Evolutionary conservation across 1,284 basidiomycete genomes (phyloP).

Genomic region (Irpex rosettiformis): DNA sequence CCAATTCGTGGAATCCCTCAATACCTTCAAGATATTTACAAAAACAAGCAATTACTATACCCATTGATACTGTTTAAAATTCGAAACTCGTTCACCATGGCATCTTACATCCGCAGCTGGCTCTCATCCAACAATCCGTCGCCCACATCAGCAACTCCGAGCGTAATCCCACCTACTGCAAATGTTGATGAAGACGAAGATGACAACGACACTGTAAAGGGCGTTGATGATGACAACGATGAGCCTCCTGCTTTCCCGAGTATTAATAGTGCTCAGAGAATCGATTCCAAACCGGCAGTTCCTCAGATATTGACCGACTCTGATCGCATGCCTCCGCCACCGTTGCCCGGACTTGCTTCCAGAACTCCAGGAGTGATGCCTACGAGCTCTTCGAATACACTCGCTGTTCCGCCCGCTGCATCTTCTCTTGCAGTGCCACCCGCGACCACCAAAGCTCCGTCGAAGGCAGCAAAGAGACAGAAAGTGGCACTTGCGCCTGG

Average conservation of each 20-base stretch:
- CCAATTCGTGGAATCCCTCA: no score
- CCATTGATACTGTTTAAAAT: no score
- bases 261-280: slow-evolving; percentile 79
- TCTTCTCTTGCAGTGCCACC: slow-evolving; percentile 57
- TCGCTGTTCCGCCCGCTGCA: slow-evolving; percentile 32
- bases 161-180: slow-evolving; percentile 37
- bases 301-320: slow-evolving; percentile 51
- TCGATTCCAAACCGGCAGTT: slow-evolving; percentile 20
- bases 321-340: slow-evolving; percentile 70
- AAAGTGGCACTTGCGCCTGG: slow-evolving; percentile 94
- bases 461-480: slow-evolving; percentile 46
- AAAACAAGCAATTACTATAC: no score
- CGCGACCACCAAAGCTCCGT: slow-evolving; percentile 53
- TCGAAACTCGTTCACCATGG: no score
- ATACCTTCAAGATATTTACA: no score
- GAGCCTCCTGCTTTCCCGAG: slow-evolving; percentile 82
- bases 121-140: slow-evolving; percentile 16
- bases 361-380: slow-evolving; percentile 39
- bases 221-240: slow-evolving; percentile 56
- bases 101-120: slow-evolving; percentile 30
- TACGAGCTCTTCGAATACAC: slow-evolving; percentile 20
- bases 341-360: slow-evolving; percentile 43
- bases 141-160: slow-evolving; percentile 25
- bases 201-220: slow-evolving; percentile 42
- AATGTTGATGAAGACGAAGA: slow-evolving; percentile 49